Evolutionary conservation across 1,139 yeast genomes (phyloP).

Genomic region (Scheffersomyces lignicola): DNA sequence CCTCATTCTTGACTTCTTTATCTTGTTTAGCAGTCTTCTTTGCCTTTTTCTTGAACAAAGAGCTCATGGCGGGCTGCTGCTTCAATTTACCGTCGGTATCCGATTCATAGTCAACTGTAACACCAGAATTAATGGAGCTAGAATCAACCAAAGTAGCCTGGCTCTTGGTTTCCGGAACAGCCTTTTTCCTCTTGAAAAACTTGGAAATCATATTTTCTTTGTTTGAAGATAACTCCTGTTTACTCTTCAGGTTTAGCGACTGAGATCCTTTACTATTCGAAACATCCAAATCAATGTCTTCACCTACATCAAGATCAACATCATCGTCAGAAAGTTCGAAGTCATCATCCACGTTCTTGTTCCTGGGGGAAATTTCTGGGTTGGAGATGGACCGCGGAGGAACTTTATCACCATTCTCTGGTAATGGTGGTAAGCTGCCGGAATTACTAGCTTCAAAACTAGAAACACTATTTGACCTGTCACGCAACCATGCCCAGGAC

Average conservation of each 20-base stretch:
- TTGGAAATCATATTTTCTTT: conserved; percentile 46
- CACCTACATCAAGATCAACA: conserved; percentile 3
- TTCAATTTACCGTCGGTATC: conserved; percentile 19
- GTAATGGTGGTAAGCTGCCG: conserved; percentile 20
- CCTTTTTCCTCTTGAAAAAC: conserved; percentile 44
- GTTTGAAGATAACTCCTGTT: conserved; percentile 12
- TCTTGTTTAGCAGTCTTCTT: conserved; percentile 9
- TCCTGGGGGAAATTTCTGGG: conserved; percentile 21
- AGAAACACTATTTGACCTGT: conserved; percentile 33
- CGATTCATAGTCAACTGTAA: conserved; percentile 30
- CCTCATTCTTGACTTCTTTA: conserved; percentile 2
- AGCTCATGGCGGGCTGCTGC: conserved; percentile 14
- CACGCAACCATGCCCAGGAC: conserved; percentile 45
- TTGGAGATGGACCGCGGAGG: conserved; percentile 37
- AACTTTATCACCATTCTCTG: conserved; percentile 13
- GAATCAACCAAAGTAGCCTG: conserved; percentile 8
- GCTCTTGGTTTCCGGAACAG: conserved; percentile 9
- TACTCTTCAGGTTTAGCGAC: neutral
- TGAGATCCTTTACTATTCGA: neutral
- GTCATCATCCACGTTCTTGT: neutral
- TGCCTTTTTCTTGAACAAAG: conserved; percentile 24
- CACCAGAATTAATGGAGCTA: conserved; percentile 19
- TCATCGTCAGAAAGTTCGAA: conserved; percentile 3
- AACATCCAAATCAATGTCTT: neutral
- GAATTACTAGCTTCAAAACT: conserved; percentile 19